phyloP scores from a whole-genome alignment of 2,329 filamentous ascomycete genomes.

The Penicillium frequentans region DNA sequence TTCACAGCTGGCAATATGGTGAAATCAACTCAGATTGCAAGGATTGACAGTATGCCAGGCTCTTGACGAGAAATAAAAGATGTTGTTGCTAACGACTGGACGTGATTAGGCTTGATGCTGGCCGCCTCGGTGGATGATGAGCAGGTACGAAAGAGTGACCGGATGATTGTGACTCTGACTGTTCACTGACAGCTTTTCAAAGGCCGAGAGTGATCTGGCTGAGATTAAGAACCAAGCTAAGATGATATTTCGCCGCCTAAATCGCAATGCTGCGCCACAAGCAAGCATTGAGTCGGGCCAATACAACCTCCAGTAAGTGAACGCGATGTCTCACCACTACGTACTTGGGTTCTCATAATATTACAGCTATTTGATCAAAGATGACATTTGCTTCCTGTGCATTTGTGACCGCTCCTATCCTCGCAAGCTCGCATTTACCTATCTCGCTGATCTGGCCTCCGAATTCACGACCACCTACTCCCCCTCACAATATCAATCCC shows the following conservation, averaged over 20 bases:
- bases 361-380: conserved; percentile 76
- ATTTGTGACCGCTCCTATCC: conserved; percentile 94
- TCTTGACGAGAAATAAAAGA: not conserved
- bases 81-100: conserved; percentile 23
- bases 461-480: conserved; percentile 91
- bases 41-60: conserved; percentile 73
- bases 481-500: conserved; percentile 68
- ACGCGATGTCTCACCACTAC: not conserved
- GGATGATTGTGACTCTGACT: not conserved
- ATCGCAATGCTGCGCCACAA: conserved; percentile 83
- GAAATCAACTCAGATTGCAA: conserved; percentile 87
- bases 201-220: conserved; percentile 71
- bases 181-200: conserved; percentile 5
- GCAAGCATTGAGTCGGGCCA: conserved; percentile 84
- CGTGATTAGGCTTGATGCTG: conserved; percentile 75
- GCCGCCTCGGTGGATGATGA: conserved; percentile 94
- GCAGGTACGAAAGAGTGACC: conserved; percentile 52
- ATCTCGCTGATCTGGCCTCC: conserved; percentile 85
- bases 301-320: conserved; percentile 79
- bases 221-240: conserved; percentile 92
- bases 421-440: conserved; percentile 97
- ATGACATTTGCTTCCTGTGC: conserved; percentile 84
- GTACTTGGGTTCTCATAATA: conserved; percentile 3
- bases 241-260: conserved; percentile 83
- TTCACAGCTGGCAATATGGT: conserved; percentile 61